Percentiles rank a stretch among this genome's conserved stretches.
phyloP scores from a whole-genome alignment of 2,329 filamentous ascomycete species.

The Cylindrodendrum hubeiense region DNA sequence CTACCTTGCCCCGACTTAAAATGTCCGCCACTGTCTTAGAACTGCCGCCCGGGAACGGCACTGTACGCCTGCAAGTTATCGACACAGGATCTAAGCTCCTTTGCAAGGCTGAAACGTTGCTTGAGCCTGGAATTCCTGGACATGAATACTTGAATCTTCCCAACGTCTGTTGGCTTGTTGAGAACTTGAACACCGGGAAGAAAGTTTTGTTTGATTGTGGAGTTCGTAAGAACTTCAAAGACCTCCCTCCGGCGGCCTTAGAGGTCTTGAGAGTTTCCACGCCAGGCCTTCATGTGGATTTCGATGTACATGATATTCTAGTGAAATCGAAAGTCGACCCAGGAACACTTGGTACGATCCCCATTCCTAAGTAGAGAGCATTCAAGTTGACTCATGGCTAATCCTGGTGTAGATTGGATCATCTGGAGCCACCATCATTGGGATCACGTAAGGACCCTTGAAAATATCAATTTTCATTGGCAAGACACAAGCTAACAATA shows the following conservation, averaged over 20 bases:
- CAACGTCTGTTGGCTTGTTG: neutral
- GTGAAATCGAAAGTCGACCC: neutral
- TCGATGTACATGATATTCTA: neutral
- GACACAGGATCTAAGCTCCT: neutral
- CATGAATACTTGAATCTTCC: neutral
- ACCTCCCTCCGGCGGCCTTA: neutral
- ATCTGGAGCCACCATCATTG: neutral
- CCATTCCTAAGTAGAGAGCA: neutral
- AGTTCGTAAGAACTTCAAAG: neutral
- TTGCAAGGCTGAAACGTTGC: neutral
- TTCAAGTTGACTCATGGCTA: neutral
- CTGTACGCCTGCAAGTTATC: neutral
- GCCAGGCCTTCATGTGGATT: neutral
- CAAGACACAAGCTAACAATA: neutral
- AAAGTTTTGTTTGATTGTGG: neutral
- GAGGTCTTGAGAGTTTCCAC: neutral
- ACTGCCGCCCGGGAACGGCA: neutral
- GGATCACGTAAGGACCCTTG: neutral
- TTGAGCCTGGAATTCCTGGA: neutral
- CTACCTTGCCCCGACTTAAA: no score
- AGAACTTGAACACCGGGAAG: neutral
- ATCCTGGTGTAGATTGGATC: neutral
- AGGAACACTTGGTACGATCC: neutral
- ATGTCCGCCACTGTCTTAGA: neutral
- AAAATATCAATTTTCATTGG: no score